Conservation (phyloP, 768 basidiomycete genomes). For the Candolleomyces aberdarensis region DNA sequence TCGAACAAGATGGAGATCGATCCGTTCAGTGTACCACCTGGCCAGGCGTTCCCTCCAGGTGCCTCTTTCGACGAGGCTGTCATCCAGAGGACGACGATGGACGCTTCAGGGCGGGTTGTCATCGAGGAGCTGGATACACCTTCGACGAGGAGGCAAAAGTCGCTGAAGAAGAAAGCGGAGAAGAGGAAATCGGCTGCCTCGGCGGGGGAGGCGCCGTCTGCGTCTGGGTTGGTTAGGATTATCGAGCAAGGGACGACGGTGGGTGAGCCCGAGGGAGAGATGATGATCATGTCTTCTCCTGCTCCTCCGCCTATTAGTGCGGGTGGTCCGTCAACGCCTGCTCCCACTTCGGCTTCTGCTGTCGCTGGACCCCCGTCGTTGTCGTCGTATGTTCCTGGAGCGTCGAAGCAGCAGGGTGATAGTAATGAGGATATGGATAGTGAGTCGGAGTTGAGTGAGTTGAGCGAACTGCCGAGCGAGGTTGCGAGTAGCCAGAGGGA, state of each 20-base stretch:
- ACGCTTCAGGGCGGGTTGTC: conserved; percentile 50
- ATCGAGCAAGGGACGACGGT: too few relatives aligned
- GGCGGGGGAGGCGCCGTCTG: not conserved
- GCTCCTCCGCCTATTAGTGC: too few relatives aligned
- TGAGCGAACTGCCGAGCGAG: conserved; percentile 40
- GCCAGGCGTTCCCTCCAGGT: not conserved
- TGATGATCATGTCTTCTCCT: too few relatives aligned
- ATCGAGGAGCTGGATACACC: conserved; percentile 76
- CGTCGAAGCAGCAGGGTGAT: not conserved
- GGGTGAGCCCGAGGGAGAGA: too few relatives aligned
- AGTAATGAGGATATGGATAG: conserved; percentile 4
- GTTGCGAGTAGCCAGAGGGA: not conserved
- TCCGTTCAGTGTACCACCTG: not conserved
- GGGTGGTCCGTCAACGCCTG: too few relatives aligned
- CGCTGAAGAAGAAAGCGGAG: conserved; percentile 20
- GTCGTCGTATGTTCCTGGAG: not conserved
- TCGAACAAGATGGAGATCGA: conserved; percentile 14
- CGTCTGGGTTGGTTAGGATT: not conserved
- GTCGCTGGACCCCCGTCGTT: not conserved
- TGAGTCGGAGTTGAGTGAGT: conserved; percentile 42
- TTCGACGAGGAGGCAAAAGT: conserved; percentile 59
- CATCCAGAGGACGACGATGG: conserved; percentile 22
- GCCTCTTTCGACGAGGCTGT: conserved; percentile 6
- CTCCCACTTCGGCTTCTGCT: not conserved
- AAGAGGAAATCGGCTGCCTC: conserved; percentile 4